Conservation (phyloP, 306 rosid genomes). For the Citrullus mucosospermus region DNA sequence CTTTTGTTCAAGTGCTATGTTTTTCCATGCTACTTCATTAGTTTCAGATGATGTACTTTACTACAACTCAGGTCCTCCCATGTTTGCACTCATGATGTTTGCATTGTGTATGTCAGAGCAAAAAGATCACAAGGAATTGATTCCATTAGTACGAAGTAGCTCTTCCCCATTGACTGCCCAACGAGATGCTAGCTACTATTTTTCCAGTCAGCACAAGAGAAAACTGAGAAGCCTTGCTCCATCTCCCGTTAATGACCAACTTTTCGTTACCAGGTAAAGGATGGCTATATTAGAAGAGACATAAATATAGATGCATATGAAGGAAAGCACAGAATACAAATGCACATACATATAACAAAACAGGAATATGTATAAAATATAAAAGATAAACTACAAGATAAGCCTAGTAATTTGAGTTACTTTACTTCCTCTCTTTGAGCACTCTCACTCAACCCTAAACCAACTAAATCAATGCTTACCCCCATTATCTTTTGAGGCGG, state of each 20-base stretch:
- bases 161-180: conserved; percentile 25
- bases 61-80: background rate
- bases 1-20: background rate
- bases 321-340: background rate
- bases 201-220: conserved; percentile 88
- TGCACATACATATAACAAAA: background rate
- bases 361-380: background rate
- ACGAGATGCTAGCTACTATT: conserved; percentile 42
- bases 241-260: conserved; percentile 71
- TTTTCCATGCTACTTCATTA: background rate
- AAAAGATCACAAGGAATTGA: conserved; percentile 65
- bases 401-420: background rate
- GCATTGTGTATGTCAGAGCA: conserved; percentile 37
- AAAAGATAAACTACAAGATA: background rate
- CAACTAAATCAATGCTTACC: too few species aligned
- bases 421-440: too few species aligned
- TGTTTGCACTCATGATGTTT: background rate
- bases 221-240: conserved; percentile 66
- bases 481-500: too few species aligned
- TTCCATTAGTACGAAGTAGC: conserved; percentile 27
- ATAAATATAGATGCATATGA: background rate
- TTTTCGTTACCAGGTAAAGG: conserved; percentile 64
- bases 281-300: background rate
- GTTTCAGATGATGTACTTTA: background rate
- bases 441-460: too few species aligned